These are phyloP conservation scores for Lasiodiplodia hormozganensis DNA, from an alignment of 2,329 filamentous ascomycete species.

Conservation along the genomic window DNA sequence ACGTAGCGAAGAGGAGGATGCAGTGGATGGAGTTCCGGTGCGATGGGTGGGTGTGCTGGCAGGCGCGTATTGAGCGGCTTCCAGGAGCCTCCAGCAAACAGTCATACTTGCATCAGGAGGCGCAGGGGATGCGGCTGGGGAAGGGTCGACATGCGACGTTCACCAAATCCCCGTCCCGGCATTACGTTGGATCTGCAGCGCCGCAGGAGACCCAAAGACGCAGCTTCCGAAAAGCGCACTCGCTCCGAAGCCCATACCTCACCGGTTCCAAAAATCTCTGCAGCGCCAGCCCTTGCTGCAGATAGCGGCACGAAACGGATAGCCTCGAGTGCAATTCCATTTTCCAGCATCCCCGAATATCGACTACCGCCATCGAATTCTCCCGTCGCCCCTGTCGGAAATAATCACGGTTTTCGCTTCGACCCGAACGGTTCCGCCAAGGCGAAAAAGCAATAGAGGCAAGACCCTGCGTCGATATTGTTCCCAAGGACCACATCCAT, in stretches of 20 bases:
- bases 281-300: background rate
- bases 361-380: background rate
- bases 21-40: conserved; percentile 41
- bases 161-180: conserved; percentile 4
- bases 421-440: conserved; percentile 2
- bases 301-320: background rate
- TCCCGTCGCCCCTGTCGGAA: background rate
- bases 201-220: background rate
- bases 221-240: conserved; percentile 15
- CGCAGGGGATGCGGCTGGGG: conserved; percentile 1
- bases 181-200: conserved; percentile 23
- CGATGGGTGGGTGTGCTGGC: conserved; percentile 43
- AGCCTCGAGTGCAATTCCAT: background rate
- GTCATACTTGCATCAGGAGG: conserved; percentile 19
- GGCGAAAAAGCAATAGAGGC: conserved; percentile 10
- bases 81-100: background rate
- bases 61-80: conserved; percentile 17
- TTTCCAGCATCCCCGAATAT: background rate
- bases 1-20: conserved; percentile 37
- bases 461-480: conserved; percentile 10
- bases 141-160: conserved; percentile 1
- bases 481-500: conserved; percentile 7
- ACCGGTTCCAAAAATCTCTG: conserved; percentile 5
- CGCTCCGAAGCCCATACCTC: conserved; percentile 11
- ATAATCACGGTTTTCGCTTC: background rate